phyloP scores from a whole-genome alignment of 176 grass and related monocot species.

The Carex pumila region DNA sequence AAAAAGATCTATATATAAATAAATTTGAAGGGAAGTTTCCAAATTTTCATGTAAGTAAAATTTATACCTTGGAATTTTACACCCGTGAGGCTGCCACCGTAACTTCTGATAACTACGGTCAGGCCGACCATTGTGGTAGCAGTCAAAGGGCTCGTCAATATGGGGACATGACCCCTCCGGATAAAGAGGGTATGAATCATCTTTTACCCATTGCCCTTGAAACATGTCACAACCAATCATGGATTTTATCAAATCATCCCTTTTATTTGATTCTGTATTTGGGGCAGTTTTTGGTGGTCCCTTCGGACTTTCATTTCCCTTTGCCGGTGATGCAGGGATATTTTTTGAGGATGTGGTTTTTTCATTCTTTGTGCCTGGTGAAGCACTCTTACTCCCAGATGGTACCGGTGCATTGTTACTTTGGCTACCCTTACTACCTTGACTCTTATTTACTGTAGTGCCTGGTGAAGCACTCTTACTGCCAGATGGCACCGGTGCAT shows the following conservation, averaged over 20 bases:
- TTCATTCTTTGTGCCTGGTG: background rate
- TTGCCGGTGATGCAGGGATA: constrained; percentile 8
- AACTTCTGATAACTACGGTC: constrained; percentile 75
- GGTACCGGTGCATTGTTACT: background rate
- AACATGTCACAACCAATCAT: constrained; percentile 81
- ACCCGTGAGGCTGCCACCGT: constrained; percentile 74
- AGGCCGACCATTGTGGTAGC: constrained; percentile 67
- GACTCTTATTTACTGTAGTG: background rate
- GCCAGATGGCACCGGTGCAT: background rate
- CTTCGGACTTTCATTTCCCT: background rate
- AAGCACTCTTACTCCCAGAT: background rate
- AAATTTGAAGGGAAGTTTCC: constrained; percentile 12
- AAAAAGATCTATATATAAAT: background rate
- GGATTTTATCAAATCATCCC: constrained; percentile 41
- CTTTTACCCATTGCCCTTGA: constrained; percentile 67
- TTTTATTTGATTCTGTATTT: constrained; percentile 14
- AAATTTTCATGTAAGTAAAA: background rate
- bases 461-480: constrained; percentile 7
- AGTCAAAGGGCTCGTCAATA: constrained; percentile 88
- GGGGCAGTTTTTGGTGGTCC: constrained; percentile 3
- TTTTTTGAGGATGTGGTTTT: background rate
- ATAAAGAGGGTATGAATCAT: constrained; percentile 83
- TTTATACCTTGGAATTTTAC: constrained; percentile 82
- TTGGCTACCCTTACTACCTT: background rate
- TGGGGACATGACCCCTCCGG: constrained; percentile 68